phyloP scores from a whole-genome alignment of 2,329 filamentous ascomycete species.

The Pezicula carpinea region DNA sequence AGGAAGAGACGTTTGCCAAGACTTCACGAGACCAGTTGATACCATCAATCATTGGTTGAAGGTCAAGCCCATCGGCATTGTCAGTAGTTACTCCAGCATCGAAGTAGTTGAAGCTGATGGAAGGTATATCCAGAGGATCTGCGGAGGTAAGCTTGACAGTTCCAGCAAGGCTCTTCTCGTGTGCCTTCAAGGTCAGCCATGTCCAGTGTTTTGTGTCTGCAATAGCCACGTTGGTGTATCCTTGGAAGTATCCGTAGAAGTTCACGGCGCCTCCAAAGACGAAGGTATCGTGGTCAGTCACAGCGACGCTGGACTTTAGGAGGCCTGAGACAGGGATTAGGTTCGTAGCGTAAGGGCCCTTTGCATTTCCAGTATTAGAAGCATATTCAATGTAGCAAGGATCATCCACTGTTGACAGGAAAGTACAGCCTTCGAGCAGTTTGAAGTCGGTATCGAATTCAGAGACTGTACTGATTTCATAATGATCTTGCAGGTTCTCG shows the following conservation, averaged over 20 bases:
- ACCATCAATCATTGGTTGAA: constrained; percentile 10
- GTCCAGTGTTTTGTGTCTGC: constrained; percentile 34
- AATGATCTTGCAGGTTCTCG: constrained; percentile 52
- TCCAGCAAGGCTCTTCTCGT: constrained; percentile 57
- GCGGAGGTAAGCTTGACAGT: constrained; percentile 54
- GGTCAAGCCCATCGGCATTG: constrained; percentile 7
- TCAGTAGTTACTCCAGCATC: constrained; percentile 32
- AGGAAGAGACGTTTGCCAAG: constrained; percentile 37
- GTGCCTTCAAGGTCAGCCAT: constrained; percentile 49
- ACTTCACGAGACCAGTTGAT: constrained; percentile 18
- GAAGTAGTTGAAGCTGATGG: constrained; percentile 59
- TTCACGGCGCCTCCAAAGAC: constrained; percentile 25
- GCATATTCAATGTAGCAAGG: constrained; percentile 27
- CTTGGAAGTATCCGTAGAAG: constrained; percentile 37
- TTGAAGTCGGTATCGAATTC: constrained; percentile 34
- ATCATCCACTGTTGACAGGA: constrained; percentile 30
- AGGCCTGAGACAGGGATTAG: constrained; percentile 42
- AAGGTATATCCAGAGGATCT: constrained; percentile 58
- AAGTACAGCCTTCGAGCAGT: constrained; percentile 30
- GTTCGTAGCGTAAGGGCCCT: constrained; percentile 33
- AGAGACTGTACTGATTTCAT: constrained; percentile 42
- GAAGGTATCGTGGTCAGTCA: constrained; percentile 34
- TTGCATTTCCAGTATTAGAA: constrained; percentile 10
- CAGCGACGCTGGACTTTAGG: constrained; percentile 28
- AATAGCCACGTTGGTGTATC: constrained; percentile 31